Evolutionary conservation across 2,329 filamentous ascomycete genomes (phyloP).

Genomic region (Fusarium nanum): DNA sequence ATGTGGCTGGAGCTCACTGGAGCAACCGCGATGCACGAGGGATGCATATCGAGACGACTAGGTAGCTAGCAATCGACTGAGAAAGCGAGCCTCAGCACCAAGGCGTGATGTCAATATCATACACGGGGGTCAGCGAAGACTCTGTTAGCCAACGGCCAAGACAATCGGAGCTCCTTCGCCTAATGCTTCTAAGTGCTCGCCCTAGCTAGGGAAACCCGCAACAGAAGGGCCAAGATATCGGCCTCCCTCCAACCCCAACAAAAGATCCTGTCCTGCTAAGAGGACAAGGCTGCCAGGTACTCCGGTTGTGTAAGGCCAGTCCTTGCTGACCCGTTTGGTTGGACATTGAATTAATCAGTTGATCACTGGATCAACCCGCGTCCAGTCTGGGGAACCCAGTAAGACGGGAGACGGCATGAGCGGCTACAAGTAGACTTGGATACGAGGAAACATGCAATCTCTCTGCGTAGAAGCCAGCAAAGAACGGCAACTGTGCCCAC

Average conservation of each 20-base stretch:
- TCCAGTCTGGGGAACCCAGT: conserved; percentile 16
- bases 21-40: conserved; percentile 40
- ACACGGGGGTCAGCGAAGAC: conserved; percentile 40
- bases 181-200: conserved; percentile 39
- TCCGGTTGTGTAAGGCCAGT: conserved; percentile 29
- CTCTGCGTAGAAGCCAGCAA: conserved; percentile 27
- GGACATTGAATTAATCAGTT: conserved; percentile 23
- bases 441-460: conserved; percentile 36
- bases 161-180: conserved; percentile 26
- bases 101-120: conserved; percentile 44
- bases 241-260: conserved; percentile 37
- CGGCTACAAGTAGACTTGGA: conserved; percentile 18
- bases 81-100: conserved; percentile 16
- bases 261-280: conserved; percentile 36
- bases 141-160: conserved; percentile 23
- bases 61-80: conserved; percentile 18
- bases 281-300: conserved; percentile 30
- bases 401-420: conserved; percentile 37
- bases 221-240: conserved; percentile 39
- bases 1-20: conserved; percentile 49
- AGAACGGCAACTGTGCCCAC: conserved; percentile 10
- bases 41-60: conserved; percentile 25
- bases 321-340: conserved; percentile 7
- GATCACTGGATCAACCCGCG: conserved; percentile 33
- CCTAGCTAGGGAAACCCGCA: conserved; percentile 36